phyloP scores from a whole-genome alignment of 78 protist genomes.

The Dictyostelium citrinum region DNA sequence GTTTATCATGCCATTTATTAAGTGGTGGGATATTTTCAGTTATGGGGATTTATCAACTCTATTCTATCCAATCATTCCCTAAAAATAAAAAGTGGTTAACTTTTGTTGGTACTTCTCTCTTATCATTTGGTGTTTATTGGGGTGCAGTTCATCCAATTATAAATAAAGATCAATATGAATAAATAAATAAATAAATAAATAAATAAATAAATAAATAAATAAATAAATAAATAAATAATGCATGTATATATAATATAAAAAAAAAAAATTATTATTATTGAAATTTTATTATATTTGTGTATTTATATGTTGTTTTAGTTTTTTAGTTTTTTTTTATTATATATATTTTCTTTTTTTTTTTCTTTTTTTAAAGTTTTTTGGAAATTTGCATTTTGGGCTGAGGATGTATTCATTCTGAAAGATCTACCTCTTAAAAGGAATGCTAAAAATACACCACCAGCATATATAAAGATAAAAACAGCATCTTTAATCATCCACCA shows the following conservation, averaged over 20 bases:
- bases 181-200: too few species aligned
- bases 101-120: conserved; percentile 3
- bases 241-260: background rate
- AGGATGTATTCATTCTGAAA: conserved; percentile 18
- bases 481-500: conserved; percentile 46
- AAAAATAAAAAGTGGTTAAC: background rate
- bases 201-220: too few species aligned
- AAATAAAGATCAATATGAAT: background rate
- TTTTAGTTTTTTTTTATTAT: too few species aligned
- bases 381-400: conserved; percentile 7
- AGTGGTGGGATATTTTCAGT: conserved; percentile 30
- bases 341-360: background rate
- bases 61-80: background rate
- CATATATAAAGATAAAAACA: conserved; percentile 1
- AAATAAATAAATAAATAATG: background rate
- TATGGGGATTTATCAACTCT: conserved; percentile 2
- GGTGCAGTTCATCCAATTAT: background rate
- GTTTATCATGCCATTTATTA: conserved; percentile 20
- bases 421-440: conserved; percentile 52
- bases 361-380: conserved; percentile 47
- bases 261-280: too few species aligned
- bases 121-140: conserved; percentile 42
- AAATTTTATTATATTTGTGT: too few species aligned
- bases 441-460: conserved; percentile 40
- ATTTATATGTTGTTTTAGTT: too few species aligned